phyloP scores from a whole-genome alignment of 73 alveolate species.

The Uronychia setigera region DNA sequence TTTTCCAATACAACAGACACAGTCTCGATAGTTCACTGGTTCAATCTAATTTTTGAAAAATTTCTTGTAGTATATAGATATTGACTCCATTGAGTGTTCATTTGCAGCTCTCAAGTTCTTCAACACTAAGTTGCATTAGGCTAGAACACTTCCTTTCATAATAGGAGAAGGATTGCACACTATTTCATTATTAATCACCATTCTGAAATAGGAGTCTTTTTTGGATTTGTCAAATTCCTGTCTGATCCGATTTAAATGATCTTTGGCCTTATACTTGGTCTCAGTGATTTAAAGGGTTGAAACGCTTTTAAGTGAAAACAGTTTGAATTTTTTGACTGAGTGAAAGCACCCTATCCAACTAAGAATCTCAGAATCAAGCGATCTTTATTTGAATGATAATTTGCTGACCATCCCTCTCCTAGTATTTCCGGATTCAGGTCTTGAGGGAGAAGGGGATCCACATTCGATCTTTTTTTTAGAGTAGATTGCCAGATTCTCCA shows the following conservation, averaged over 20 bases:
- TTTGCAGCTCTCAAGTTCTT: background rate
- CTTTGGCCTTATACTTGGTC: background rate
- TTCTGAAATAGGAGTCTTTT: background rate
- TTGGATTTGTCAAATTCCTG: background rate
- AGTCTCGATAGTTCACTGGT: background rate
- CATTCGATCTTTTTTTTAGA: background rate
- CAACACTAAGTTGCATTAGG: background rate
- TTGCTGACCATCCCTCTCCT: background rate
- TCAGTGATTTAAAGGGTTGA: background rate
- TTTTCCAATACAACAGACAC: background rate
- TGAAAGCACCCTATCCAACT: background rate
- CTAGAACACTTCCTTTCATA: background rate
- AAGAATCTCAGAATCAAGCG: background rate
- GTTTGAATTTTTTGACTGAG: background rate
- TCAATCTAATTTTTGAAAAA: background rate
- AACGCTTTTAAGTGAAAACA: background rate
- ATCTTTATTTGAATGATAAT: background rate
- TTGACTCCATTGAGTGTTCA: background rate
- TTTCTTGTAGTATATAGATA: background rate
- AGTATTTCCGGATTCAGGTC: background rate
- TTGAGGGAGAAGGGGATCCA: background rate
- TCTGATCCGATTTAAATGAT: background rate
- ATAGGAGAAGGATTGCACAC: background rate
- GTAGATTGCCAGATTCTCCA: background rate
- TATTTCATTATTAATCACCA: background rate